These are phyloP conservation scores for Gentiana dahurica DNA, from an alignment of 257 asterid genomes.

Conservation along the genomic window DNA sequence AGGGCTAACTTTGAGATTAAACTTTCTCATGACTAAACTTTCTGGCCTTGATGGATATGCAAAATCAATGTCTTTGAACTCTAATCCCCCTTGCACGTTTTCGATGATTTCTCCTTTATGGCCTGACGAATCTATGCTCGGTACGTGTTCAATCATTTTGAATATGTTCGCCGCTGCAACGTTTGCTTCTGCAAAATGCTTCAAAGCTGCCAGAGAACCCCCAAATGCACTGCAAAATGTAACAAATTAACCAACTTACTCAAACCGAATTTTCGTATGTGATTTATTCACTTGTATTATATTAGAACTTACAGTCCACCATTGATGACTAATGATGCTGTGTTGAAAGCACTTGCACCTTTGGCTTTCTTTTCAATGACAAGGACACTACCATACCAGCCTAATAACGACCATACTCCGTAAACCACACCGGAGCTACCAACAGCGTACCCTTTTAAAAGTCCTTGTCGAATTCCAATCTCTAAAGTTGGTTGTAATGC, in stretches of 20 bases:
- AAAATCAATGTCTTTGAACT: slow-evolving; percentile 14
- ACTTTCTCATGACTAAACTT: slow-evolving; percentile 7
- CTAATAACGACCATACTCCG: slow-evolving; percentile 18
- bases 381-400: slow-evolving; percentile 23
- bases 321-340: slow-evolving; percentile 12
- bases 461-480: slow-evolving; percentile 22
- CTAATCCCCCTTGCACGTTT: slow-evolving; percentile 12
- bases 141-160: slow-evolving; percentile 13
- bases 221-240: slow-evolving; percentile 8
- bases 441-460: slow-evolving; percentile 17
- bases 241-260: not conserved
- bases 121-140: slow-evolving; percentile 17
- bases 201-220: slow-evolving; percentile 10
- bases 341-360: slow-evolving; percentile 16
- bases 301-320: slow-evolving; percentile 21
- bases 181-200: slow-evolving; percentile 17
- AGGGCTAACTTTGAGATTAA: slow-evolving; percentile 12
- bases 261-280: not conserved
- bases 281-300: not conserved
- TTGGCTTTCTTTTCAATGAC: slow-evolving; percentile 13
- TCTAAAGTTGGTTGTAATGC: slow-evolving; percentile 18
- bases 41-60: slow-evolving; percentile 23
- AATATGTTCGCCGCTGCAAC: slow-evolving; percentile 14
- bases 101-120: slow-evolving; percentile 6
- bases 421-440: slow-evolving; percentile 14